Percentiles rank a stretch among this genome's conserved stretches.
Evolutionary conservation across 2,329 filamentous ascomycete species (phyloP).

Genomic region (Zopfia rhizophila): DNA sequence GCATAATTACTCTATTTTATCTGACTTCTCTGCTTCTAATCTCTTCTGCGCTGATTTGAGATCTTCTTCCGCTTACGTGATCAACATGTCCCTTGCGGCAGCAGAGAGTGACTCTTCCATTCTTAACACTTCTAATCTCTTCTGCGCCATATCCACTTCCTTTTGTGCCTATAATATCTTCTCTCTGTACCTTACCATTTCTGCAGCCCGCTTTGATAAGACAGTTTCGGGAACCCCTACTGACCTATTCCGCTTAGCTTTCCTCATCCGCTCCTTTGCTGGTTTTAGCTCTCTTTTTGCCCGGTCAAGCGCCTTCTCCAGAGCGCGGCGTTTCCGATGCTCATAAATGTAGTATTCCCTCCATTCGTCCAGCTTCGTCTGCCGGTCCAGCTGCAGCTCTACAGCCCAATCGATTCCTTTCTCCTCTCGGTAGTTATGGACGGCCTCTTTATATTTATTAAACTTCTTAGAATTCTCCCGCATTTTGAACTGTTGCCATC

Average conservation of each 20-base stretch:
- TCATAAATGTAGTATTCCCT: constrained; percentile 7
- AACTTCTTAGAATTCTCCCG: constrained; percentile 4
- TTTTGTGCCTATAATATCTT: constrained; percentile 10
- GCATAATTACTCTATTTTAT: constrained; percentile 3
- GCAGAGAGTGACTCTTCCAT: constrained; percentile 2
- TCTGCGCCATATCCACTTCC: constrained; percentile 10
- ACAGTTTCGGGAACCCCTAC: constrained; percentile 7
- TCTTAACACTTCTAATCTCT: constrained; percentile 8
- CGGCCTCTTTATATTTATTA: constrained; percentile 8
- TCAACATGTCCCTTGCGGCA: constrained; percentile 7
- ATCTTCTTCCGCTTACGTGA: constrained; percentile 5
- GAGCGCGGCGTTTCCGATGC: constrained; percentile 5
- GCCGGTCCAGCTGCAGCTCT: constrained; percentile 7
- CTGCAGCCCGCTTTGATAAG: constrained; percentile 1
- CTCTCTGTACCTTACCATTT: constrained; percentile 3
- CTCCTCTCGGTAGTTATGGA: constrained; percentile 6
- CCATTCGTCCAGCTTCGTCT: constrained; percentile 8
- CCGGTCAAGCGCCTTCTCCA: constrained; percentile 6
- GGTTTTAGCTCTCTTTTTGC: constrained; percentile 7
- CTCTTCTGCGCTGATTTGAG: constrained; percentile 9
- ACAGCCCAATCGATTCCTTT: constrained; percentile 5
- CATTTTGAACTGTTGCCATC: constrained; percentile 9
- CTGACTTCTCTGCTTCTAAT: constrained; percentile 11
- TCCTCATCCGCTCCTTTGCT: constrained; percentile 8
- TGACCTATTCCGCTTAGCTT: constrained; percentile 9